Evolutionary conservation across 129 eudicot species (phyloP).

Genomic region (Lactuca saligna): DNA sequence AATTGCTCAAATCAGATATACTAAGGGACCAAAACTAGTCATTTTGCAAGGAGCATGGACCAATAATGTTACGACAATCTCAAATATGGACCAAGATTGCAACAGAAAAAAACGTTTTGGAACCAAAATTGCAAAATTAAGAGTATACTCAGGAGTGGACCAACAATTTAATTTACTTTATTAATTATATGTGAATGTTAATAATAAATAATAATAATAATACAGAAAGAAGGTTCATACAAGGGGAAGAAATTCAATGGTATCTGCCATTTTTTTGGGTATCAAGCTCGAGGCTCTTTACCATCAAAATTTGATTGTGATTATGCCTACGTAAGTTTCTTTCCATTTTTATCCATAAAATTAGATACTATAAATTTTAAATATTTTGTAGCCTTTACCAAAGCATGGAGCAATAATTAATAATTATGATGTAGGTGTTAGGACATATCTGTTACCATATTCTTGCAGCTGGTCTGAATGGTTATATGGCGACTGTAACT

Average conservation of each 20-base stretch:
- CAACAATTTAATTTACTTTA: too few relatives aligned
- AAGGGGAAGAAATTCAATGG: conserved; percentile 92
- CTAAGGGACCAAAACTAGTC: too few relatives aligned
- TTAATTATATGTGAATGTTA: conserved; percentile 2
- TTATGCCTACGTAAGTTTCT: conserved; percentile 73
- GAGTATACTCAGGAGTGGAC: too few relatives aligned
- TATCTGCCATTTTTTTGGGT: conserved; percentile 92
- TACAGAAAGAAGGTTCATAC: conserved; percentile 95
- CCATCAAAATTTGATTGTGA: conserved; percentile 95
- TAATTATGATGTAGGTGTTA: conserved; percentile 53
- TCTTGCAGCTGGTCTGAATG: conserved; percentile 85
- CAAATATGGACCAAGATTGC: too few relatives aligned
- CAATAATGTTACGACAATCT: too few relatives aligned
- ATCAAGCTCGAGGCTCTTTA: conserved; percentile 94
- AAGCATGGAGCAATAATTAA: not conserved
- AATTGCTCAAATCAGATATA: too few relatives aligned
- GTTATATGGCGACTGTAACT: conserved; percentile 85
- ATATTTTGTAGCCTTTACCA: not conserved
- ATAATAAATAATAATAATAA: too few relatives aligned
- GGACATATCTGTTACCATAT: conserved; percentile 87
- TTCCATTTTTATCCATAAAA: not conserved
- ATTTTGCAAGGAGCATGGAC: too few relatives aligned
- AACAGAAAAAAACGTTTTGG: too few relatives aligned
- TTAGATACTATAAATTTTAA: not conserved
- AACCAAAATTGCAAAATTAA: too few relatives aligned